phyloP scores from a whole-genome alignment of 495 filamentous ascomycete genomes.

The Diplogelasinospora grovesii region DNA sequence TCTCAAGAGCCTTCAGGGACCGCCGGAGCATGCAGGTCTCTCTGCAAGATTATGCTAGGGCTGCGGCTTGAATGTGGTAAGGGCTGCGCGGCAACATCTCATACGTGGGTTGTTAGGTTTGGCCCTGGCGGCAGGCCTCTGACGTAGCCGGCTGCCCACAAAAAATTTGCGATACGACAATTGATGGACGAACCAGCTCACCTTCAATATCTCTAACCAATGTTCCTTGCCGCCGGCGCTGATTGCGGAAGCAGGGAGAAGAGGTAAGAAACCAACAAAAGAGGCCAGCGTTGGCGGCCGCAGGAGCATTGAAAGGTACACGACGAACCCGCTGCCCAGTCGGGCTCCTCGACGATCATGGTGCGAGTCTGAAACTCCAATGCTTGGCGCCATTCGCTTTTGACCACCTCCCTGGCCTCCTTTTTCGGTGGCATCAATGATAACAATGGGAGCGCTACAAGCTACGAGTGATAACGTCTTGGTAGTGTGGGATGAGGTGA shows the following conservation, averaged over 20 bases:
- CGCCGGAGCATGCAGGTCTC: conserved; percentile 10
- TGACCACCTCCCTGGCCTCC: too few species aligned
- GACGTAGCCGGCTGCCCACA: conserved; percentile 27
- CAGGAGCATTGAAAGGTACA: neutral
- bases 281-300: neutral
- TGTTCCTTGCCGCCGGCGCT: conserved; percentile 2
- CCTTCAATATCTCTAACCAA: conserved; percentile 27
- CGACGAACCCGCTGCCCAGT: neutral
- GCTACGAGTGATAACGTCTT: too few species aligned
- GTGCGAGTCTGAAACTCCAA: neutral
- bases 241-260: conserved; percentile 15
- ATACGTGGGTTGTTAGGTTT: conserved; percentile 14
- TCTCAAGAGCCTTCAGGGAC: conserved; percentile 7
- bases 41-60: conserved; percentile 20
- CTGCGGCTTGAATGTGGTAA: conserved; percentile 8
- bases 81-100: conserved; percentile 20
- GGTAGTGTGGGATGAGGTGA: too few species aligned
- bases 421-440: too few species aligned
- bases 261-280: conserved; percentile 8
- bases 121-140: conserved; percentile 17
- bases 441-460: too few species aligned
- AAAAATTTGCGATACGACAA: conserved; percentile 11
- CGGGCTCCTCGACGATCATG: neutral
- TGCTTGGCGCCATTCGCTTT: too few species aligned
- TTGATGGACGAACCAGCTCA: too few species aligned